Conservation (phyloP, 768 basidiomycete genomes). For the Kwoniella newhampshirensis region DNA sequence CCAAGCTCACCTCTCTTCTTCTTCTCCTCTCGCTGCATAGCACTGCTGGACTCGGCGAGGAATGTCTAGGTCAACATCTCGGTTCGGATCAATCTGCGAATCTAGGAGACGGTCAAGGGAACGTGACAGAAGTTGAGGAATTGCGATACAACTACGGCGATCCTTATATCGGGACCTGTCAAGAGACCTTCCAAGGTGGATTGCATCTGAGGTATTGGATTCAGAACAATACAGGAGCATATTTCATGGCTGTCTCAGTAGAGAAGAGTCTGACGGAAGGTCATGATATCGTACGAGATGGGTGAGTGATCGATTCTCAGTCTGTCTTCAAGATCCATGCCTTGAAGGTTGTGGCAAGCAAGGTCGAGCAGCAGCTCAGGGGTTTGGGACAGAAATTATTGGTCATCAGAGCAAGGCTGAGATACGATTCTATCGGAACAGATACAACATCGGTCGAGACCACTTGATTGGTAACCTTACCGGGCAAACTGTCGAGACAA, state of each 20-base stretch:
- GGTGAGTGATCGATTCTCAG: conserved; percentile 54
- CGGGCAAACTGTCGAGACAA: conserved; percentile 15
- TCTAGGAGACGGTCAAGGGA: conserved; percentile 79
- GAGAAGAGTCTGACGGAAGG: conserved; percentile 55
- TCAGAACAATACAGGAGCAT: conserved; percentile 62
- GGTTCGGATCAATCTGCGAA: conserved; percentile 66
- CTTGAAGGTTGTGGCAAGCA: too few relatives aligned
- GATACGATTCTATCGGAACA: conserved; percentile 28
- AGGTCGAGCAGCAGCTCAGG: too few relatives aligned
- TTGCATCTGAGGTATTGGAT: conserved; percentile 86
- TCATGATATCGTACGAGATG: conserved; percentile 73
- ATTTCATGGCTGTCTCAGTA: conserved; percentile 45
- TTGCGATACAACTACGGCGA: conserved; percentile 83
- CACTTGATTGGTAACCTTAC: conserved; percentile 84
- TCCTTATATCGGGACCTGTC: conserved; percentile 75
- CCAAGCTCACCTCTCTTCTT: too few relatives aligned
- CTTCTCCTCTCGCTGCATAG: conserved; percentile 13
- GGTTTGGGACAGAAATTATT: too few relatives aligned
- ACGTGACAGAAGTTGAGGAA: conserved; percentile 73
- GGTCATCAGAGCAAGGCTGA: not conserved
- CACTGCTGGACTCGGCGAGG: conserved; percentile 65
- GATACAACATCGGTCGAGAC: conserved; percentile 79
- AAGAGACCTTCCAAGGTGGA: conserved; percentile 81
- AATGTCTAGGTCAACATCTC: conserved; percentile 80
- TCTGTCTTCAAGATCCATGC: too few relatives aligned